Evolutionary conservation across 148 eudicot species (phyloP).

Genomic region (Pouteria glomerata): DNA sequence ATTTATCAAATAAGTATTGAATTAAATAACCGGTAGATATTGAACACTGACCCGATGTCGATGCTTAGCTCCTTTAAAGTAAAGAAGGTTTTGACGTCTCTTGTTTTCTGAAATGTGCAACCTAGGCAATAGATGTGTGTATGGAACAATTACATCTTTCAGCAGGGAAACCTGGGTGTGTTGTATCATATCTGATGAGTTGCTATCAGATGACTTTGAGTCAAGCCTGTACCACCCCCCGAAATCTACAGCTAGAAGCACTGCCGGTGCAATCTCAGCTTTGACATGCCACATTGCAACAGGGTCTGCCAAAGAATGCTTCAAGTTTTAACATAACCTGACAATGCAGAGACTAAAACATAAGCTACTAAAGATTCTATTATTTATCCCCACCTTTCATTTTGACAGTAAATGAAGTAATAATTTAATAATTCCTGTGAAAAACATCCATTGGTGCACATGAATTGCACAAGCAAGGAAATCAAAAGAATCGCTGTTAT

Average conservation of each 20-base stretch:
- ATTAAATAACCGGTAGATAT: not conserved
- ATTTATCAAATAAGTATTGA: not conserved
- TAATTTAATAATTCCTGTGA: not conserved
- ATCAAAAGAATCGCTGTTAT: not conserved
- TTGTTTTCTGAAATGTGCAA: constrained; percentile 55
- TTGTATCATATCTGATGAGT: constrained; percentile 59
- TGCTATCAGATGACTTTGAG: constrained; percentile 57
- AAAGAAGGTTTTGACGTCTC: constrained; percentile 69
- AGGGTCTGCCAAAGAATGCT: constrained; percentile 99
- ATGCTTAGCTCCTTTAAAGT: constrained; percentile 97
- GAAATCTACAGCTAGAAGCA: constrained; percentile 95
- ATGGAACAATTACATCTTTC: constrained; percentile 91
- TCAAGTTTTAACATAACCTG: constrained; percentile 94
- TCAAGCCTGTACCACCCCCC: constrained; percentile 94
- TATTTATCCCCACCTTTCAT: not conserved
- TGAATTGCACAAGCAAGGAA: not conserved
- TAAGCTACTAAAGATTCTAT: constrained; percentile 47
- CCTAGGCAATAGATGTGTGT: constrained; percentile 69
- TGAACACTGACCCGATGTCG: constrained; percentile 71
- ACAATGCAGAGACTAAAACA: constrained; percentile 72
- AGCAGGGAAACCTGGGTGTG: constrained; percentile 90
- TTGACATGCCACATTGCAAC: constrained; percentile 96
- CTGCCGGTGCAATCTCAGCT: constrained; percentile 79
- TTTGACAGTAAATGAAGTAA: not conserved
- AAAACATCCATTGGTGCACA: not conserved